A percentile compares a stretch with the other conserved stretches of the same genome.
Conservation (phyloP, 2,329 filamentous ascomycete species). For the Aspergillus sp. region DNA sequence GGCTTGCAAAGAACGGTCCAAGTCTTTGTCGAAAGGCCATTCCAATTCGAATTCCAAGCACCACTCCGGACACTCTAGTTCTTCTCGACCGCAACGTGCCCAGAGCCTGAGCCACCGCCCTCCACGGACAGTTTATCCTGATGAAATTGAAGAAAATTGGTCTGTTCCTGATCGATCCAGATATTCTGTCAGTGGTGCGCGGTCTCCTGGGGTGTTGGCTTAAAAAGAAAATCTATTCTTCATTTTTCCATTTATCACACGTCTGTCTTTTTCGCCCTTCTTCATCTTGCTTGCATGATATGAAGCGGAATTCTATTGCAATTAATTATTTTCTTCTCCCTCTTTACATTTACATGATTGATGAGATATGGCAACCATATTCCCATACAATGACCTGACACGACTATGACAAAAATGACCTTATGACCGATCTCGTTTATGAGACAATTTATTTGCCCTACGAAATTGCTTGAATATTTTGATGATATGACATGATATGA, state of each 20-base stretch:
- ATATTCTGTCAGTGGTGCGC: constrained; percentile 4
- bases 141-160: constrained; percentile 31
- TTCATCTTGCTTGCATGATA: too few species aligned
- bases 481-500: neutral
- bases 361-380: neutral
- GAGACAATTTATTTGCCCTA: neutral
- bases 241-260: too few species aligned
- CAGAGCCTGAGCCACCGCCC: constrained; percentile 21
- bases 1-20: constrained; percentile 37
- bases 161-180: constrained; percentile 10
- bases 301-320: too few species aligned
- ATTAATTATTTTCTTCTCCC: neutral
- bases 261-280: too few species aligned
- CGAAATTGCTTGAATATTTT: neutral
- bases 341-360: neutral
- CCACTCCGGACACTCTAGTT: neutral
- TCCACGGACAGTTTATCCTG: constrained; percentile 25
- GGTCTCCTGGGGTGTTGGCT: constrained; percentile 9
- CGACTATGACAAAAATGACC: neutral
- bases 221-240: neutral
- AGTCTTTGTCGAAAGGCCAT: constrained; percentile 35
- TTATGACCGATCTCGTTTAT: neutral
- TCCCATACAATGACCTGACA: too few species aligned
- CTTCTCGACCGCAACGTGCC: constrained; percentile 31
- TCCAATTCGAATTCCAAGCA: too few species aligned